Base-by-base conservation (phyloP, 1,284 basidiomycete species). In the Ceratobasidium sp. region DNA sequence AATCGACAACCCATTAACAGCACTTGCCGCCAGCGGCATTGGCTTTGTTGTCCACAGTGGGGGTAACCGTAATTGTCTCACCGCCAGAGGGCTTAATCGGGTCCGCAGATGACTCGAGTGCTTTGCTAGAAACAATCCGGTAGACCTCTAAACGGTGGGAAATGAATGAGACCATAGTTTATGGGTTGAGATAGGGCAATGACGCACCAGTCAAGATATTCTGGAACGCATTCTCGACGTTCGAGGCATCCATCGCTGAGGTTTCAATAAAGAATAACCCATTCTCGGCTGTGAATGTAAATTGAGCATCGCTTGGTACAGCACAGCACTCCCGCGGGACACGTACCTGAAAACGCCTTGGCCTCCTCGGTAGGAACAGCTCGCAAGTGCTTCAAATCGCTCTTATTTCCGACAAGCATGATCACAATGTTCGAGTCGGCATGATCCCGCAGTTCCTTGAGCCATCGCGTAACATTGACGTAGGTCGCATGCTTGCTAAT, bases 211-310 rank as follows among this genome's bases (percentile, higher is more conserved):
- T 95, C 80, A 99, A 90, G 84, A 98, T 99, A 83, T 93, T 97
- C 87, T 99, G 97, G 93, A 99, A 99, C 73, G 97, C 96, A 77
- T 90, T 87, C 87, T 99, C 97, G 86, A 99, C 98, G 87, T 99
- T 99, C 75, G 95, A 97, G 82, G 97, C 96, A 90, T 99, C 97
- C 90, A 99, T 92, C 86, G 98, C 97, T 83, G 98, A 99, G 80
- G 97, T 99, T 89, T 99, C 97, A 83, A 99, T 98, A 90, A 97
- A 97, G 78, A 94, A 96, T 81, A 98, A 87, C 63, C 93, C 92
- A 85, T 98, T 97, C 85, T 93, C 91, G 78, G 90, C 91, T 91
- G 81, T 20, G 18, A 46, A n/a, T 46, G 13, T 58, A 23, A 23
- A 12, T 23, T 63, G 66, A 77, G 26, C 9, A 15, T 26, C 42